Evolutionary conservation across 1,284 basidiomycete species (phyloP), one percentile per base, ranked within the genome.

Genomic region (Apiotrichum brassicae): DNA sequence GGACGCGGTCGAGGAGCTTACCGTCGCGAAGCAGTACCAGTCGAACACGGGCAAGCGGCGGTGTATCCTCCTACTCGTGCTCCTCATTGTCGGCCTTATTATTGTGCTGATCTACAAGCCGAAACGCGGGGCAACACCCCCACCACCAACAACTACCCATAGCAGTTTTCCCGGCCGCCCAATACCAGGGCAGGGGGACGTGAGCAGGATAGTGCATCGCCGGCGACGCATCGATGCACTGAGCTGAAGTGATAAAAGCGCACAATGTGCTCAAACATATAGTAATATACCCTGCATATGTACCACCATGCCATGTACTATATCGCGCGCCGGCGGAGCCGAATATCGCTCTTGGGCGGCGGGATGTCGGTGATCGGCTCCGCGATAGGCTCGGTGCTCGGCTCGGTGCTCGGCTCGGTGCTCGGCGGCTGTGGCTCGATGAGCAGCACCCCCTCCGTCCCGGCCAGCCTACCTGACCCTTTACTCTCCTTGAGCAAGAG

Each of bases 41-140:
- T 84, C 84, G 62, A 88, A 87, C 62, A 91, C 90, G 2, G 92
- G 92, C 37, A 81, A 89, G 65, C 81, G 93, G 68, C 85, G 86
- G 72, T 90, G 91, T 71, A 97, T 98, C 55, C 85, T 97, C 65
- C 80, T 98, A 30, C 79, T 99, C 30, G 59, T 95, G 28, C 79
- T 98, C 40, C 81, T 92, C 65, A 94, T 97, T 63, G 81, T 92
- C 61, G 88, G 87, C 12, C 78, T 92, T 52, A 79, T 76, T 41
- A 63, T 75, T 43, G 61, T 74, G 23, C 51, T 75, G 20, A 67
- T 75, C 24, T 75, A 74, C 62, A 74, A 74, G 59, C 73, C 73
- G 4, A n/a, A n/a, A n/a, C 52, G 62, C n/a, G 33, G 55, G 33
- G 13, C 7, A 2, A 18, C 11, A n/a, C 13, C 33, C 33, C 13